Evolutionary conservation across 2,329 filamentous ascomycete genomes (phyloP).

Genomic region (Endocalyx cinctus): DNA sequence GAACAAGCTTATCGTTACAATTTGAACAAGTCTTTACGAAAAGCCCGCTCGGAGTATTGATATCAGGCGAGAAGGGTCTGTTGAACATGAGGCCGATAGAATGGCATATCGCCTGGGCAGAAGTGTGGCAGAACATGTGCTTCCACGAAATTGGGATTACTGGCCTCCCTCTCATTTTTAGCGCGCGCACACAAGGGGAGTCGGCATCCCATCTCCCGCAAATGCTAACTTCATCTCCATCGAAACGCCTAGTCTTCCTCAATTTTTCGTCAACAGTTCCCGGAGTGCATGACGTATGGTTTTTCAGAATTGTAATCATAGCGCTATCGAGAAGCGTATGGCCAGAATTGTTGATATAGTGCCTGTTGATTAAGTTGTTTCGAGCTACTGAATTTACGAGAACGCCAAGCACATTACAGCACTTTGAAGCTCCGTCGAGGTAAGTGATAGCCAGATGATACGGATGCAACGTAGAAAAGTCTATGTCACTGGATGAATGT

Average conservation of each 20-base stretch:
- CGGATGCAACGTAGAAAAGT: conserved; percentile 18
- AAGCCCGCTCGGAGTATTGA: conserved; percentile 14
- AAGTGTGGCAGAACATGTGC: conserved; percentile 40
- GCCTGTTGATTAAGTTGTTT: conserved; percentile 4
- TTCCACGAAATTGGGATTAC: conserved; percentile 34
- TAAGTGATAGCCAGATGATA: conserved; percentile 33
- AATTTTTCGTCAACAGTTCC: conserved; percentile 23
- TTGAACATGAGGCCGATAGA: conserved; percentile 24
- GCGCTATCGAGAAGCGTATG: conserved; percentile 36
- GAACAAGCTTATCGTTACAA: conserved; percentile 28
- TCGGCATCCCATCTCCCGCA: conserved; percentile 40
- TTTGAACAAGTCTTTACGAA: conserved; percentile 17
- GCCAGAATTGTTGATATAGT: conserved; percentile 21
- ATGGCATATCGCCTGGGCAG: conserved; percentile 33
- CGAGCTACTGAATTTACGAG: background rate
- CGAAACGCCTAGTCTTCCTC: conserved; percentile 20
- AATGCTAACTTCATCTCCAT: conserved; percentile 35
- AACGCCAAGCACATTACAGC: conserved; percentile 22
- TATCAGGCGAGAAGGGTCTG: background rate
- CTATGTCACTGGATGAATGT: too few relatives aligned
- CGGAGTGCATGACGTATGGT: conserved; percentile 26
- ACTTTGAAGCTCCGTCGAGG: conserved; percentile 29
- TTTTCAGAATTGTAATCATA: conserved; percentile 31
- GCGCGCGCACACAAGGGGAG: conserved; percentile 27
- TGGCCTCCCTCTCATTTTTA: conserved; percentile 21